Percentiles rank a stretch among this genome's conserved stretches.
These are phyloP conservation scores for Austroboletus niveus DNA, from an alignment of 1,284 basidiomycete genomes.

Conservation along the genomic window DNA sequence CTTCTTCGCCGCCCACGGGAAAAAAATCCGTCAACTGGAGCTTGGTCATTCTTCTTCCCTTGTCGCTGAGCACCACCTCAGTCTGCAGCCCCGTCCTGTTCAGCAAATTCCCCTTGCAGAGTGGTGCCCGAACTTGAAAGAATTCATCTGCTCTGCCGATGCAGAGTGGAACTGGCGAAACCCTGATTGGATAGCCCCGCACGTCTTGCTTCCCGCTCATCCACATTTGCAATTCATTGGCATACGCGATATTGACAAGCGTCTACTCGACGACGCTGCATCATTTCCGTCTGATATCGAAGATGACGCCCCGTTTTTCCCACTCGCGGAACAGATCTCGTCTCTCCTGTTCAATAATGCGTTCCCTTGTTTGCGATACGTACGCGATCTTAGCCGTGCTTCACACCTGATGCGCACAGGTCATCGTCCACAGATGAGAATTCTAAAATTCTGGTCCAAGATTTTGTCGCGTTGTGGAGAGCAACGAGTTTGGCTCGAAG, in stretches of 20 bases:
- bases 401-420: conserved; percentile 33
- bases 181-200: conserved; percentile 78
- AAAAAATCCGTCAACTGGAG: conserved; percentile 59
- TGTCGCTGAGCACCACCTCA: conserved; percentile 62
- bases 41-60: conserved; percentile 66
- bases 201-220: conserved; percentile 64
- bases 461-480: conserved; percentile 33
- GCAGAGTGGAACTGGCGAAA: conserved; percentile 77
- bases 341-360: conserved; percentile 55
- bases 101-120: conserved; percentile 48
- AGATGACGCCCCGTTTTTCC: conserved; percentile 55
- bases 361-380: conserved; percentile 59
- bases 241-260: conserved; percentile 65
- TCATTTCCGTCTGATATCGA: conserved; percentile 31
- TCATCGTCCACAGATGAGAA: conserved; percentile 24
- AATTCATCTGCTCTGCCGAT: conserved; percentile 71
- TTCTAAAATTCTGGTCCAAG: conserved; percentile 35
- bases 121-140: conserved; percentile 62
- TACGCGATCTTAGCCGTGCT: conserved; percentile 52
- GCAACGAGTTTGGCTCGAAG: conserved; percentile 32
- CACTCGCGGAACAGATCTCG: conserved; percentile 61
- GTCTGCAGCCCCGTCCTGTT: conserved; percentile 38
- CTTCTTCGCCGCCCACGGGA: conserved; percentile 66
- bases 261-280: conserved; percentile 44
- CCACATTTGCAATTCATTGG: conserved; percentile 63